A percentile compares a stretch with the other conserved stretches of the same genome.
Conservation (phyloP, 257 asterid genomes). For the Parsonsia alboflavescens region DNA sequence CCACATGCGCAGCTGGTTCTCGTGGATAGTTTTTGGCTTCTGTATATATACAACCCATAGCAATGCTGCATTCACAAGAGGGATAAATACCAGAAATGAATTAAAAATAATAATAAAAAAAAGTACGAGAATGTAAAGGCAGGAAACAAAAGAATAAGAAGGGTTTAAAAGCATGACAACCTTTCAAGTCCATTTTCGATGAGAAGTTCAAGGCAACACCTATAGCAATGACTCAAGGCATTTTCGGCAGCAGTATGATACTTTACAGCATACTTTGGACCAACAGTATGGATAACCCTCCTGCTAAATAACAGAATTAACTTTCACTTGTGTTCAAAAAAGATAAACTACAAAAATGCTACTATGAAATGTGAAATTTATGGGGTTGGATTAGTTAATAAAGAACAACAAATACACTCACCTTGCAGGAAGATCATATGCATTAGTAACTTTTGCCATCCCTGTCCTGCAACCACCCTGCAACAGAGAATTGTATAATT, state of each 20-base stretch:
- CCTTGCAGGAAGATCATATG: slow-evolving; percentile 96
- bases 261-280: slow-evolving; percentile 95
- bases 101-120: slow-evolving; percentile 11
- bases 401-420: slow-evolving; percentile 21
- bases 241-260: slow-evolving; percentile 99
- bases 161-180: slow-evolving; percentile 28
- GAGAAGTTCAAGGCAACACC: slow-evolving; percentile 46
- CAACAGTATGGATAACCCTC: slow-evolving; percentile 97
- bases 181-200: slow-evolving; percentile 58
- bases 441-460: slow-evolving; percentile 79
- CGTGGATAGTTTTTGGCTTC: slow-evolving; percentile 94
- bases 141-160: neutral
- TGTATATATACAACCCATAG: slow-evolving; percentile 90
- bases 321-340: neutral
- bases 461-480: slow-evolving; percentile 99
- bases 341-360: neutral
- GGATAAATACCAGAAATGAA: slow-evolving; percentile 11
- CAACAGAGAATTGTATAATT: slow-evolving; percentile 2
- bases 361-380: neutral
- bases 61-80: slow-evolving; percentile 63
- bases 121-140: slow-evolving; percentile 16
- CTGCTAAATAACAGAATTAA: slow-evolving; percentile 39
- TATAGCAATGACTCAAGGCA: slow-evolving; percentile 96
- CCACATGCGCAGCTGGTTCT: slow-evolving; percentile 99
- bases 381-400: neutral